These are phyloP conservation scores for Fulvia fulva DNA, from an alignment of 2,329 filamentous ascomycete species.

Conservation along the genomic window DNA sequence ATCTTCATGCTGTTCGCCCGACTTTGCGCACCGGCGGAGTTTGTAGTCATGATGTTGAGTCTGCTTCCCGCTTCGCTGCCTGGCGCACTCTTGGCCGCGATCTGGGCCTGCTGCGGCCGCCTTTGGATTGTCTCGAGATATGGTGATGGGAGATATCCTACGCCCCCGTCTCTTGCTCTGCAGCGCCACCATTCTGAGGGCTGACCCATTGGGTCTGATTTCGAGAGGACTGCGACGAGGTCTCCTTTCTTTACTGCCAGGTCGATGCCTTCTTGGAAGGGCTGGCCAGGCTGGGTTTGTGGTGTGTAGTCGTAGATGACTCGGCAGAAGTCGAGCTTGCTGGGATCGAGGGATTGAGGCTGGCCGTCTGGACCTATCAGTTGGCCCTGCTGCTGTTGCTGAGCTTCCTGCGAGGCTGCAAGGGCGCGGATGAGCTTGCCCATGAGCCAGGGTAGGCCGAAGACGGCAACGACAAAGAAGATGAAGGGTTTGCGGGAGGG, in stretches of 20 bases:
- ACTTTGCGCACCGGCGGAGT: conserved; percentile 34
- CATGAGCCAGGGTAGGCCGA: conserved; percentile 95
- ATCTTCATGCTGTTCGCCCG: conserved; percentile 44
- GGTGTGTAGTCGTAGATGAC: conserved; percentile 92
- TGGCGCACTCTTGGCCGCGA: conserved; percentile 41
- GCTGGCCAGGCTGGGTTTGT: conserved; percentile 53
- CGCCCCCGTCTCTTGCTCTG: conserved; percentile 78
- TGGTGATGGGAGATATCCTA: conserved; percentile 86
- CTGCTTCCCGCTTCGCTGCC: conserved; percentile 46
- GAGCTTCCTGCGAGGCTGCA: conserved; percentile 78
- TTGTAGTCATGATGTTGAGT: conserved; percentile 54
- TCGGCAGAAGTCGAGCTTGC: conserved; percentile 93
- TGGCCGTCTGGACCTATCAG: conserved; percentile 46
- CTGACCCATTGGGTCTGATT: conserved; percentile 86
- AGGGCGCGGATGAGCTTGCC: conserved; percentile 87
- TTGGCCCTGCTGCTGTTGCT: conserved; percentile 57
- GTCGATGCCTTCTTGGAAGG: conserved; percentile 64
- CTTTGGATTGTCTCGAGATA: conserved; percentile 77
- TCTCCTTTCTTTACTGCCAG: conserved; percentile 86
- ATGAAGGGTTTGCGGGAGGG: conserved; percentile 93
- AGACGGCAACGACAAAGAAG: conserved; percentile 91
- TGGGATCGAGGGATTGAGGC: conserved; percentile 65
- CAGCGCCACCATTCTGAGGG: conserved; percentile 97
- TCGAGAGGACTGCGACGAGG: conserved; percentile 87
- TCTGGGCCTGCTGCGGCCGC: conserved; percentile 44